phyloP scores from a whole-genome alignment of 495 filamentous ascomycete genomes.

The Talaromyces liani region DNA sequence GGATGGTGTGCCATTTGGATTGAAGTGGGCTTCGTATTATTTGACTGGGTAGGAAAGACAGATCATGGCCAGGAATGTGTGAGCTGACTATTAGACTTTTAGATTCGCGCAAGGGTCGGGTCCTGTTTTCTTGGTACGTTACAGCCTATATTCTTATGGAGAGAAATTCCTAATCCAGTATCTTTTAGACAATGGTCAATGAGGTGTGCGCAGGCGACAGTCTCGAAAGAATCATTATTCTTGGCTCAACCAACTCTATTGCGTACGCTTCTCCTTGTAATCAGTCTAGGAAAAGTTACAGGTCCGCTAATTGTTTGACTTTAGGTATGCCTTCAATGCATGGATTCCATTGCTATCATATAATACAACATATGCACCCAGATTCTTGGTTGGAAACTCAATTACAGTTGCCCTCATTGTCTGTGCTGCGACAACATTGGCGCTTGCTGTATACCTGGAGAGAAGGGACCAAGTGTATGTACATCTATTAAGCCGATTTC shows the following conservation, averaged over 20 bases:
- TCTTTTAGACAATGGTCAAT: slow-evolving; percentile 1
- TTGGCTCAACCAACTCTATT: slow-evolving; percentile 5
- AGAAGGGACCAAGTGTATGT: not conserved
- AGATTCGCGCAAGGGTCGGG: slow-evolving; percentile 4
- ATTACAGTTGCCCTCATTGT: slow-evolving; percentile 4
- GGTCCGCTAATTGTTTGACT: not conserved
- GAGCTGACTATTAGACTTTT: not conserved
- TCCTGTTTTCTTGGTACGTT: slow-evolving; percentile 1
- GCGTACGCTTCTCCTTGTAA: not conserved
- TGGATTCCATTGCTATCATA: slow-evolving; percentile 5
- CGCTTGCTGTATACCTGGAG: slow-evolving; percentile 1
- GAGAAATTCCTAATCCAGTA: not conserved
- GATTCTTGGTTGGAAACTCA: slow-evolving; percentile 4
- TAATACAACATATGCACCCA: slow-evolving; percentile 4
- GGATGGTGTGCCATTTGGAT: slow-evolving; percentile 1
- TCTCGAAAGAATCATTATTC: slow-evolving; percentile 5
- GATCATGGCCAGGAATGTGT: not conserved
- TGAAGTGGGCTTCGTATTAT: slow-evolving; percentile 6
- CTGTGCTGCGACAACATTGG: not conserved
- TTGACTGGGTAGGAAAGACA: not conserved
- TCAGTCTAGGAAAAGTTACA: not conserved
- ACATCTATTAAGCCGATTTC: not conserved
- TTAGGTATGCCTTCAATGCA: slow-evolving; percentile 3
- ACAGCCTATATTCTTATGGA: not conserved
- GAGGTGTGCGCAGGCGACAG: slow-evolving; percentile 2